Evolutionary conservation across 2,329 filamentous ascomycete species (phyloP), one percentile per base, ranked within the genome.

Genomic region (Lasiodiplodia citricola): DNA sequence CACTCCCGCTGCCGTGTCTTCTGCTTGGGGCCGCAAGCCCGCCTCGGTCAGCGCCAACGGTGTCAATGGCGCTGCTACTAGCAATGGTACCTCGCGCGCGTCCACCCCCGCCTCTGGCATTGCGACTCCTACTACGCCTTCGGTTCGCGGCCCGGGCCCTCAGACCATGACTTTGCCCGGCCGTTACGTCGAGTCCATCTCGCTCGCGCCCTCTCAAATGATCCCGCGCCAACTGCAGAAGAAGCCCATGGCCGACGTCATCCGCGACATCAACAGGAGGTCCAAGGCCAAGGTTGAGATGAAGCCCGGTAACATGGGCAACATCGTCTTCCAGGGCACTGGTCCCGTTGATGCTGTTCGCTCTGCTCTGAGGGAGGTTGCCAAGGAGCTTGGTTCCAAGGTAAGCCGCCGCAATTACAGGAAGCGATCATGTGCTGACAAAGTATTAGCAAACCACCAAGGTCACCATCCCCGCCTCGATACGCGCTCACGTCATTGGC

Each of bases 211-310:
- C 10, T 87, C 90, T 56, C 91, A 96, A 78, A 88, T 98, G 78
- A 87, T 92, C 57, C 90, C 93, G 21, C 88, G 91, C 54, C 85
- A 84, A 70, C 90, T 97, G 79, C 84, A 97, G 75, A 96, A 92
- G 85, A 93, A 93, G 74, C 93, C 95, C 8, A 86, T 97, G 64
- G 85, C 89, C 38, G 95, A 98, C 73, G 90, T 96, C 72, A 84
- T 97, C 76, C 92, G 93, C 78, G 94, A 97, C 72, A 92, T 98
- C 82, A 97, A 97, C 83, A 92, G 91, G 81, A 92, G 91, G 77
- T 97, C 93, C 70, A 94, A 95, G 78, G 94, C 94, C 69, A 92
- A 89, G 73, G 88, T 99, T 73, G 90, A 91, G 73, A 91, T 94
- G 86, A 88, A 88, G 69, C 87, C 88, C 70, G 89, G 90, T n/a